These are phyloP conservation scores for Myriosclerotinia curreyana DNA, from an alignment of 2,329 filamentous ascomycete genomes.

Conservation along the genomic window DNA sequence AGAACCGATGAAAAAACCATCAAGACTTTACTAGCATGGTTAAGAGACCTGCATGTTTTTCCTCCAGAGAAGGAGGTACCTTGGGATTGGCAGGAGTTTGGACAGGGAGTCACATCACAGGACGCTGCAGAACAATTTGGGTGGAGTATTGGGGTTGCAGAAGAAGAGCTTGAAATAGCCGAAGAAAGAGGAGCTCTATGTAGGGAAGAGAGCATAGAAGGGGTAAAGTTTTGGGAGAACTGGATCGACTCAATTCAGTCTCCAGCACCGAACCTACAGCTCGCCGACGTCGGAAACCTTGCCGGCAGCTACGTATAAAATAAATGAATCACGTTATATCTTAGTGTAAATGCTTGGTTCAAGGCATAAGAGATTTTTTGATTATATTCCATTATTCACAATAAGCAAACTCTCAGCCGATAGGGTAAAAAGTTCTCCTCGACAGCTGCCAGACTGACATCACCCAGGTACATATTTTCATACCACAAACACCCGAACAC, in stretches of 20 bases:
- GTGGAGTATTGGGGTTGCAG: conserved; percentile 95
- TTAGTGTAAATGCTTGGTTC: background rate
- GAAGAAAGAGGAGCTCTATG: conserved; percentile 86
- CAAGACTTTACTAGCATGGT: conserved; percentile 70
- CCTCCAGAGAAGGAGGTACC: conserved; percentile 61
- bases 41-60: conserved; percentile 67
- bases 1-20: conserved; percentile 90
- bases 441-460: background rate
- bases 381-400: background rate
- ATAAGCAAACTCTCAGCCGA: background rate
- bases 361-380: background rate
- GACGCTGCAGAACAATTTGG: conserved; percentile 87
- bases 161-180: conserved; percentile 95
- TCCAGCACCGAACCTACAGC: conserved; percentile 18
- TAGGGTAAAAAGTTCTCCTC: background rate
- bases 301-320: conserved; percentile 14
- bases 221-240: conserved; percentile 91
- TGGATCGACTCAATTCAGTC: conserved; percentile 31
- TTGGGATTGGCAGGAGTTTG: conserved; percentile 77
- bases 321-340: background rate
- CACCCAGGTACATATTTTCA: background rate
- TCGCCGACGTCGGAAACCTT: conserved; percentile 20
- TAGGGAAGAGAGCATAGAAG: conserved; percentile 88
- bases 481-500: background rate
- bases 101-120: conserved; percentile 82